Evolutionary conservation across 1,284 basidiomycete genomes (phyloP).

Genomic region (Coniferiporia weirii): DNA sequence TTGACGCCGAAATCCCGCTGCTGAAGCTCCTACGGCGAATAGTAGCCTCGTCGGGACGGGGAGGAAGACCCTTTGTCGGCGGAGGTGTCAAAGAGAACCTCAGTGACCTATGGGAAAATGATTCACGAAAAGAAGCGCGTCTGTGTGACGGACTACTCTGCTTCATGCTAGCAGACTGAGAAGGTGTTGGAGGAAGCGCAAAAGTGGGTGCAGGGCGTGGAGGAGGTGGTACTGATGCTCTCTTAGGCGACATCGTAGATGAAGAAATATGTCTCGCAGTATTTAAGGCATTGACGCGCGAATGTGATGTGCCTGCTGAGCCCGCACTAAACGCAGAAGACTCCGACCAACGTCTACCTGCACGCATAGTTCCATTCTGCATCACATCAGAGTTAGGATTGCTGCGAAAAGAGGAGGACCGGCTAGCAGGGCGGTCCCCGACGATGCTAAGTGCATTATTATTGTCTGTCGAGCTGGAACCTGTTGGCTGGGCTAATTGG

Average conservation of each 20-base stretch:
- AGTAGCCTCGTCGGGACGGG: slow-evolving; percentile 50
- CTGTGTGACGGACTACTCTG: slow-evolving; percentile 23
- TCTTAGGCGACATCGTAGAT: slow-evolving; percentile 34
- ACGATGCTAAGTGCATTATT: slow-evolving; percentile 30
- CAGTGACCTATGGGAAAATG: slow-evolving; percentile 46
- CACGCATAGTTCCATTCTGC: slow-evolving; percentile 3
- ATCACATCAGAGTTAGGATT: slow-evolving; percentile 27
- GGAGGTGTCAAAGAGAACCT: slow-evolving; percentile 57
- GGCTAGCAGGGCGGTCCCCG: slow-evolving; percentile 36
- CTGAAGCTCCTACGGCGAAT: slow-evolving; percentile 35
- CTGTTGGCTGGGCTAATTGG: slow-evolving; percentile 18
- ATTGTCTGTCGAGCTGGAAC: slow-evolving; percentile 19
- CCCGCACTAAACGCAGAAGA: slow-evolving; percentile 37
- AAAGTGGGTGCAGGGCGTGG: slow-evolving; percentile 61
- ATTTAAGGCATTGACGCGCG: slow-evolving; percentile 28
- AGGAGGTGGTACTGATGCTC: slow-evolving; percentile 61
- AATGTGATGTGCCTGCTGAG: slow-evolving; percentile 44
- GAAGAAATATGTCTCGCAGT: slow-evolving; percentile 22
- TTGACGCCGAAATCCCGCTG: slow-evolving; percentile 29
- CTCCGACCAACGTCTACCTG: slow-evolving; percentile 12
- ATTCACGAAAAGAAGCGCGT: slow-evolving; percentile 48
- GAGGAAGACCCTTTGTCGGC: slow-evolving; percentile 49
- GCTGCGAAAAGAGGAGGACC: slow-evolving; percentile 37
- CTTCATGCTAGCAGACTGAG: slow-evolving; percentile 25
- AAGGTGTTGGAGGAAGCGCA: slow-evolving; percentile 63